Percentiles rank a stretch among this genome's conserved stretches.
Evolutionary conservation across 2,329 filamentous ascomycete species (phyloP).

Genomic region (Fusarium papillatum): DNA sequence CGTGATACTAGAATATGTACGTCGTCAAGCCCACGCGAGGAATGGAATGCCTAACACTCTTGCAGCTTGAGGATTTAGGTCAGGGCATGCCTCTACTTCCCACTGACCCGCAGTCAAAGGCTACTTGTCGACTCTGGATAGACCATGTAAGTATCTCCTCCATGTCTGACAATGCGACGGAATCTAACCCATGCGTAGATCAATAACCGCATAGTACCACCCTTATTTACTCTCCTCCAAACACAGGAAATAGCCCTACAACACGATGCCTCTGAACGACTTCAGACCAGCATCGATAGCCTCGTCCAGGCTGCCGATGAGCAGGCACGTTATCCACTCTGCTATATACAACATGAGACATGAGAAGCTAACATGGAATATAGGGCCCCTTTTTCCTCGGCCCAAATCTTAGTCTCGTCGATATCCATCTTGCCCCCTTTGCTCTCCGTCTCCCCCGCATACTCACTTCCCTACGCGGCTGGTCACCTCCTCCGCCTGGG

Average conservation of each 20-base stretch:
- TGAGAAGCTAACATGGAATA: not conserved
- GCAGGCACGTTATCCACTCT: constrained; percentile 44
- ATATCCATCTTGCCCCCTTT: constrained; percentile 83
- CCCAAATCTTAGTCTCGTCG: constrained; percentile 70
- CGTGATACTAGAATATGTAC: constrained; percentile 87
- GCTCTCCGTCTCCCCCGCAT: constrained; percentile 77
- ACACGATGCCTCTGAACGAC: constrained; percentile 67
- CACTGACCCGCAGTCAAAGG: constrained; percentile 73
- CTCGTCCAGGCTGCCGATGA: constrained; percentile 64
- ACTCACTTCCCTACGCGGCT: constrained; percentile 74
- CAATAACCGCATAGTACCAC: constrained; percentile 81
- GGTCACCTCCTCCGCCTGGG: constrained; percentile 73
- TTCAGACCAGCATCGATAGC: constrained; percentile 73
- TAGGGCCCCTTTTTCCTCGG: constrained; percentile 78
- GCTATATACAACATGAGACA: not conserved
- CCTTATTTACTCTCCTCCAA: constrained; percentile 81
- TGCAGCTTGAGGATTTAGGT: constrained; percentile 79
- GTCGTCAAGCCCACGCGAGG: constrained; percentile 36
- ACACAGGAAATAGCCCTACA: constrained; percentile 73
- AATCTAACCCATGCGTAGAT: constrained; percentile 61
- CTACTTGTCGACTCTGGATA: constrained; percentile 83
- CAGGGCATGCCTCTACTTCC: constrained; percentile 74
- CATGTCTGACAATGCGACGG: not conserved
- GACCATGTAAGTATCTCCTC: constrained; percentile 71
- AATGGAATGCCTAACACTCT: not conserved